Base-by-base conservation (phyloP, 306 rosid genomes). In the Casuarina equisetifolia region DNA sequence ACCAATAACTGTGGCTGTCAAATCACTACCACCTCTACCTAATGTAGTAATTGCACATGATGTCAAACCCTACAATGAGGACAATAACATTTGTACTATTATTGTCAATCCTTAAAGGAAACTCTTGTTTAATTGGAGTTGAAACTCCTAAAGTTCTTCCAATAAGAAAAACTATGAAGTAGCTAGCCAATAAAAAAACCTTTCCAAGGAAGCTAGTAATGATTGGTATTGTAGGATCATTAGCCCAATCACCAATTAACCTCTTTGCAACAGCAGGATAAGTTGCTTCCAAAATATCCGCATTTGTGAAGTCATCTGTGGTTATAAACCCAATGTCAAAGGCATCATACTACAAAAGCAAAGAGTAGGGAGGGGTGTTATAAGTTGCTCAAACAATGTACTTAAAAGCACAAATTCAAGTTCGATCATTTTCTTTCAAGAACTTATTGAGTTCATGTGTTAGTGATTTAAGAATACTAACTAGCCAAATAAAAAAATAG, bases 21-120 rank as follows among this genome's bases (percentile, higher is more conserved):
- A 90, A 83, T 94, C 98, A 70, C 98, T 94, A 43, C 98, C 98
- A 57, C 97, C 98, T 82, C 98, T 92, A 81, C 98, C 98, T 80
- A 94, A 79, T 50, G 98, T 94, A 50, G 97, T 94, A 78, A 90
- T 95, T 17, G 96, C 98, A 75, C 98, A 89, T 74, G 98, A 86
- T 72, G 86, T 92, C 91, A 96, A 88, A 2, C 96, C 98, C 98
- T 93, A 81, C 66, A 87, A 83, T 36, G 38, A 77, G 78, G 76
- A 82, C 52, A 78, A 50, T 7, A 54, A 62, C 43, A 38, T 64
- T 46, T 2, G 48, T 20, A 16, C 9, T 49, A 32, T 48, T 61
- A 77, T 55, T 53, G 53, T 52, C 64, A 72, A 64, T 16, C 49
- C 8, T 55, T 25, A 46, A 19, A 43, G 51, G 74, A 59, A 64